Conservation (phyloP, 495 filamentous ascomycete species). For the Aspergillus bridgeri region DNA sequence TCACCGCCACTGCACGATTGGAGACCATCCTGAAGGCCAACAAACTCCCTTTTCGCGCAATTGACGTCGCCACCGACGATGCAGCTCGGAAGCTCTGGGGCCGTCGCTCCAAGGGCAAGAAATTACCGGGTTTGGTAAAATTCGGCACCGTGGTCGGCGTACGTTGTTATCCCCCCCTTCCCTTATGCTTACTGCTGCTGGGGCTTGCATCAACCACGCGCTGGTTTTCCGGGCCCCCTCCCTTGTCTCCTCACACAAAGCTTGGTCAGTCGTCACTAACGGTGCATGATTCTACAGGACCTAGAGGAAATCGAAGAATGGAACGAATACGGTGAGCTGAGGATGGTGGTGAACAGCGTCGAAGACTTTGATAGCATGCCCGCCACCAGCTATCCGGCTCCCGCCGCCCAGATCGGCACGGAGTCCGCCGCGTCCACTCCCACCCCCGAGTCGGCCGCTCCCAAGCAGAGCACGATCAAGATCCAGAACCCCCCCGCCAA, state of each 20-base stretch:
- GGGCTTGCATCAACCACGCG: neutral
- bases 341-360: constrained; percentile 64
- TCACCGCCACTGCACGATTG: constrained; percentile 90
- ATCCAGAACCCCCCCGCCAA: constrained; percentile 43
- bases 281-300: constrained; percentile 54
- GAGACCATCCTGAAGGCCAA: constrained; percentile 97
- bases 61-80: constrained; percentile 91
- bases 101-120: constrained; percentile 71
- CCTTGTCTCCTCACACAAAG: constrained; percentile 1
- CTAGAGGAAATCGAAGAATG: constrained; percentile 94
- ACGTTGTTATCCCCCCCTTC: constrained; percentile 46
- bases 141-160: constrained; percentile 84
- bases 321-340: constrained; percentile 97
- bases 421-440: constrained; percentile 34
- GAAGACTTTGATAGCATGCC: constrained; percentile 35
- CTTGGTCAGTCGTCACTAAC: neutral
- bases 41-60: constrained; percentile 83
- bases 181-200: neutral
- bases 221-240: neutral
- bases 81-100: constrained; percentile 89
- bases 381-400: constrained; percentile 42
- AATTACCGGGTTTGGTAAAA: constrained; percentile 86
- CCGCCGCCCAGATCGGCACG: constrained; percentile 22
- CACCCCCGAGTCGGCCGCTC: constrained; percentile 28
- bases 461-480: constrained; percentile 39